A percentile compares a stretch with the other conserved stretches of the same genome.
These are phyloP conservation scores for Odontarrhena argentea DNA, from an alignment of 345 rosid genomes.

Conservation along the genomic window DNA sequence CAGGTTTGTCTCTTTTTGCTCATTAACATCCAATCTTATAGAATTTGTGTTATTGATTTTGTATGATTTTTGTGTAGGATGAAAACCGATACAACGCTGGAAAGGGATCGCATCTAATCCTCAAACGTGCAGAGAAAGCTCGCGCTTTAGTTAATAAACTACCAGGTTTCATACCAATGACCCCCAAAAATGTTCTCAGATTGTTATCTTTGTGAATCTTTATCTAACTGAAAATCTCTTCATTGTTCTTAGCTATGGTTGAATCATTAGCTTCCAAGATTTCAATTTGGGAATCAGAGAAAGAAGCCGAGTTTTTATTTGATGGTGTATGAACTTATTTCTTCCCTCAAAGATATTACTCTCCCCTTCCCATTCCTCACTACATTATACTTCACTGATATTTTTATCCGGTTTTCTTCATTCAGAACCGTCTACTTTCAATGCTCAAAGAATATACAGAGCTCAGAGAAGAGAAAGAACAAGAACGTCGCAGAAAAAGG, in stretches of 20 bases:
- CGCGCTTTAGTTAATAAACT: slow-evolving; percentile 80
- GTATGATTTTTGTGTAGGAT: slow-evolving; percentile 54
- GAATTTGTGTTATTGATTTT: slow-evolving; percentile 12
- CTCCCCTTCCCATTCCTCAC: neutral
- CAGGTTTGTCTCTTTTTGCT: slow-evolving; percentile 49
- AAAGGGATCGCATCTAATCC: slow-evolving; percentile 85
- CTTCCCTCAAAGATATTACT: neutral
- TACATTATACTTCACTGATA: neutral
- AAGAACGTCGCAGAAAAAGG: slow-evolving; percentile 81
- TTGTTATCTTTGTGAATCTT: slow-evolving; percentile 8
- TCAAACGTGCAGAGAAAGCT: slow-evolving; percentile 98
- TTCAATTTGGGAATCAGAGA: slow-evolving; percentile 79
- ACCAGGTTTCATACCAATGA: slow-evolving; percentile 60
- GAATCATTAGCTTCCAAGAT: slow-evolving; percentile 80
- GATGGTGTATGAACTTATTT: slow-evolving; percentile 68
- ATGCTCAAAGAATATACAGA: slow-evolving; percentile 84
- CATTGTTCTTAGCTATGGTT: slow-evolving; percentile 59
- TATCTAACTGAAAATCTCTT: neutral
- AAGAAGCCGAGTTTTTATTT: slow-evolving; percentile 67
- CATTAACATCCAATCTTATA: neutral
- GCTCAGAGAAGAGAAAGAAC: slow-evolving; percentile 82
- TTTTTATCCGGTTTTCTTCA: neutral
- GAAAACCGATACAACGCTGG: slow-evolving; percentile 95
- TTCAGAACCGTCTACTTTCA: slow-evolving; percentile 71
- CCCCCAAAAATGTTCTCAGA: slow-evolving; percentile 3